Conservation (phyloP, 78 protist genomes). For the Dictyostelium capitatum region DNA sequence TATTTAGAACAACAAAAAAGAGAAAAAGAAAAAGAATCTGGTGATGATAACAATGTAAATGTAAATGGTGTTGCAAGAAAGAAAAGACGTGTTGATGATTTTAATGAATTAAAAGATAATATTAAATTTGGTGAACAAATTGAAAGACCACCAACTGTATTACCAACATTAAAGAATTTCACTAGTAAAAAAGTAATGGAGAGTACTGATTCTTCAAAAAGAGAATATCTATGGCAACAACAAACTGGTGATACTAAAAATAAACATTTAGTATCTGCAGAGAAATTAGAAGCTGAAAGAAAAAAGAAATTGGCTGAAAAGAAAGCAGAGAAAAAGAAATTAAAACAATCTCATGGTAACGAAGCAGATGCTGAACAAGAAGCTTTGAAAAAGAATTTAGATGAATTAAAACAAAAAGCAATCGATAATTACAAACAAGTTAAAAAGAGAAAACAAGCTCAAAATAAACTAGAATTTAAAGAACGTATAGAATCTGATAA, state of each 20-base stretch:
- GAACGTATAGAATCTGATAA: background rate
- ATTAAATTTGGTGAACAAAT: constrained; percentile 66
- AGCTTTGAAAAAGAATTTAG: constrained; percentile 37
- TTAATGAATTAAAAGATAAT: constrained; percentile 42
- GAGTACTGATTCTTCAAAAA: constrained; percentile 18
- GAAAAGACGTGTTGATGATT: constrained; percentile 49
- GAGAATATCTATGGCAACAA: constrained; percentile 70
- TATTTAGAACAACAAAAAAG: constrained; percentile 6
- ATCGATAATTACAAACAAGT: constrained; percentile 19
- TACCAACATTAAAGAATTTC: constrained; percentile 51
- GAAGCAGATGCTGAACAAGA: constrained; percentile 18
- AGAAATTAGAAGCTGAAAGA: constrained; percentile 8
- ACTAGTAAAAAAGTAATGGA: background rate
- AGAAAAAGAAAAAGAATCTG: constrained; percentile 30
- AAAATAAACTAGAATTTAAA: background rate
- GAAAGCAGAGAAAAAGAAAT: background rate
- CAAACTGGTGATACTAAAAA: background rate
- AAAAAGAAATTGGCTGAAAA: background rate
- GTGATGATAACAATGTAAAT: background rate
- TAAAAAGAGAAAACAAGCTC: constrained; percentile 25
- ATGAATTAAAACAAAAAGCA: background rate
- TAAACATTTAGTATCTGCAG: background rate
- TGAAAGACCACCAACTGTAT: constrained; percentile 45
- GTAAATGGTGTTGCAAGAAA: background rate
- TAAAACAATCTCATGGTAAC: background rate